Percentiles rank a stretch among this genome's conserved stretches.
phyloP scores from a whole-genome alignment of 352 stramenopile species.

The Globisporangium emineosum region DNA sequence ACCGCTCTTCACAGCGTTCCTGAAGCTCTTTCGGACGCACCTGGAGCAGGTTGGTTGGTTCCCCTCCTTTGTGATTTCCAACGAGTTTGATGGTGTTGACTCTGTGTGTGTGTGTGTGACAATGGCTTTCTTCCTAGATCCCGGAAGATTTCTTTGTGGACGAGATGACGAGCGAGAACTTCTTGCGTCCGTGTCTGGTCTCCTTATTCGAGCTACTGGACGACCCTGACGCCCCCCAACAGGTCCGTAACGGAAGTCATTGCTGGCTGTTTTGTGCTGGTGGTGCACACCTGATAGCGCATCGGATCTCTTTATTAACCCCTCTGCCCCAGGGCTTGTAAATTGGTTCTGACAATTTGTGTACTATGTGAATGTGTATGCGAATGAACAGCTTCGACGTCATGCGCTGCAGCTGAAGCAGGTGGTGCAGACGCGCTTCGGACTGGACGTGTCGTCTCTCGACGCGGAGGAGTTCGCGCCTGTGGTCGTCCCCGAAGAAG shows the following conservation, averaged over 20 bases:
- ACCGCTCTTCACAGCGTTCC: constrained; percentile 55
- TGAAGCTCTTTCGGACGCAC: constrained; percentile 53
- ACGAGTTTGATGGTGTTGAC: no score
- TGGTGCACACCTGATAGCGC: constrained; percentile 3
- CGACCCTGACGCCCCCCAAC: constrained; percentile 31
- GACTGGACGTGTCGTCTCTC: constrained; percentile 19
- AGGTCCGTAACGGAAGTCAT: constrained; percentile 22
- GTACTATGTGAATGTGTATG: background rate
- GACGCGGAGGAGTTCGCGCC: constrained; percentile 43
- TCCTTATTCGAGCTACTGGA: constrained; percentile 67
- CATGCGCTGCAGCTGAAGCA: constrained; percentile 30
- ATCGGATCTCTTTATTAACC: background rate
- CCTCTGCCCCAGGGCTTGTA: no score
- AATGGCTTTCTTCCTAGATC: constrained; percentile 30
- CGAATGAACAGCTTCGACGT: constrained; percentile 25
- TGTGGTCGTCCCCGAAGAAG: constrained; percentile 36
- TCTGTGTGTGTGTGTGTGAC: no score
- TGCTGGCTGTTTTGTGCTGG: background rate
- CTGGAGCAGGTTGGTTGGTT: constrained; percentile 40
- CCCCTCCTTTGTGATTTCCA: no score
- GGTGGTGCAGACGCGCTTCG: constrained; percentile 38
- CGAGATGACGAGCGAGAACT: constrained; percentile 56
- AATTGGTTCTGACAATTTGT: background rate
- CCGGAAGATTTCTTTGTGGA: constrained; percentile 71
- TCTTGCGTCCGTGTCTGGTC: constrained; percentile 50